phyloP scores from a whole-genome alignment of 2,329 filamentous ascomycete species.

The Tolypocladium cylindrosporum region DNA sequence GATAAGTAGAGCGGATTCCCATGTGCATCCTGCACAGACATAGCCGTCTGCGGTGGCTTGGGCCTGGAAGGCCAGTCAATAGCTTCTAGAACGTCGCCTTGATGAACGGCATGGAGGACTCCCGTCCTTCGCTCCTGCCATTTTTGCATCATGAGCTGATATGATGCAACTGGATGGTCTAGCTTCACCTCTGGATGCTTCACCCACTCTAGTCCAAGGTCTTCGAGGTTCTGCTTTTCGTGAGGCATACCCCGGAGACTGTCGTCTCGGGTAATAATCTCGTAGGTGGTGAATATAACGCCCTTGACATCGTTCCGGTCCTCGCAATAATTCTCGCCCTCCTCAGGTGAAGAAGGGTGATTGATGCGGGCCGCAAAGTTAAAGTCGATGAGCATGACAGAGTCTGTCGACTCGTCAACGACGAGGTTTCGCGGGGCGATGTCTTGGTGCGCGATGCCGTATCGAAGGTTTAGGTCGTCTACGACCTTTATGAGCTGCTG shows the following conservation, averaged over 20 bases:
- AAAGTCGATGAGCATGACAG: background rate
- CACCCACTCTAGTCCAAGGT: background rate
- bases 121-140: background rate
- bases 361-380: background rate
- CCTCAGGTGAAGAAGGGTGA: background rate
- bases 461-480: background rate
- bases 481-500: background rate
- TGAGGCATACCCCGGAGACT: background rate
- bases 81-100: background rate
- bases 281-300: background rate
- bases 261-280: background rate
- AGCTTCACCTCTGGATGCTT: background rate
- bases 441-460: background rate
- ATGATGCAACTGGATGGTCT: background rate
- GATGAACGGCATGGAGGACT: background rate
- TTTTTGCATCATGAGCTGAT: background rate
- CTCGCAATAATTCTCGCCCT: background rate
- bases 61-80: background rate
- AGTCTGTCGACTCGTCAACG: background rate
- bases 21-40: background rate
- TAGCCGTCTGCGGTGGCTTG: background rate
- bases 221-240: background rate
- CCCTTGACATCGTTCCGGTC: background rate
- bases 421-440: background rate
- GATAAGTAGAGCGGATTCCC: background rate